Conservation (phyloP, 768 basidiomycete genomes). For the Pulveroboletus sp. region DNA sequence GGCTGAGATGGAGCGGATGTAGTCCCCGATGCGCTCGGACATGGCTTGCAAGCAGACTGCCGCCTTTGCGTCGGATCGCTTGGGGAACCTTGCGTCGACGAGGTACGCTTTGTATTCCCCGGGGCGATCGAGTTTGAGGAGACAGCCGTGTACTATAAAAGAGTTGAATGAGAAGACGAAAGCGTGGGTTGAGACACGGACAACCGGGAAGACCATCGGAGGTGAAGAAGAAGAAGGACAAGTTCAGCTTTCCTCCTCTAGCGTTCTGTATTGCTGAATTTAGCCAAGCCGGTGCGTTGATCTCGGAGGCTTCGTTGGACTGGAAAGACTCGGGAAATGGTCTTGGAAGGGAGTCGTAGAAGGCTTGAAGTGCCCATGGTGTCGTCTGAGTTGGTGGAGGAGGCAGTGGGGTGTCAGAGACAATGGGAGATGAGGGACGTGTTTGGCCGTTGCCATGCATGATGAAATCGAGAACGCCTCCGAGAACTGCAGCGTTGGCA, state of each 20-base stretch:
- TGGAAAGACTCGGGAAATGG: conserved; percentile 58
- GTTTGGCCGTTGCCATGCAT: conserved; percentile 52
- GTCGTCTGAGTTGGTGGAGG: conserved; percentile 6
- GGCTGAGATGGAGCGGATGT: conserved; percentile 46
- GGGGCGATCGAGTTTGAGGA: conserved; percentile 57
- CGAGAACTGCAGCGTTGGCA: conserved; percentile 49
- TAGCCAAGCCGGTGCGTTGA: conserved; percentile 55
- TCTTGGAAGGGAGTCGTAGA: conserved; percentile 63
- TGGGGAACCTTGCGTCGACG: conserved; percentile 60
- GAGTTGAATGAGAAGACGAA: conserved; percentile 3
- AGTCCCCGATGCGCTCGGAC: conserved; percentile 56
- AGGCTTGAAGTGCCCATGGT: conserved; percentile 48
- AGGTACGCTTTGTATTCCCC: conserved; percentile 54
- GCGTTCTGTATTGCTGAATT: conserved; percentile 50
- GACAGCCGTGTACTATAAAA: conserved; percentile 54
- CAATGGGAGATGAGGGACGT: conserved; percentile 29
- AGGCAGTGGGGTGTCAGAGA: conserved; percentile 5
- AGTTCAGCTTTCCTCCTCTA: conserved; percentile 44
- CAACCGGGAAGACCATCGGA: conserved; percentile 42
- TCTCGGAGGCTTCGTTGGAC: conserved; percentile 43
- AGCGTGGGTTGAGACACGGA: conserved; percentile 31
- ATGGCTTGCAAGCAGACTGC: conserved; percentile 67
- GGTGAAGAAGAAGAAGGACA: conserved; percentile 46
- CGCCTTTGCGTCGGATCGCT: conserved; percentile 63
- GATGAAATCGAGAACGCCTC: conserved; percentile 60